Evolutionary conservation across 2,329 filamentous ascomycete species (phyloP).

Genomic region (Cytospora piceae): DNA sequence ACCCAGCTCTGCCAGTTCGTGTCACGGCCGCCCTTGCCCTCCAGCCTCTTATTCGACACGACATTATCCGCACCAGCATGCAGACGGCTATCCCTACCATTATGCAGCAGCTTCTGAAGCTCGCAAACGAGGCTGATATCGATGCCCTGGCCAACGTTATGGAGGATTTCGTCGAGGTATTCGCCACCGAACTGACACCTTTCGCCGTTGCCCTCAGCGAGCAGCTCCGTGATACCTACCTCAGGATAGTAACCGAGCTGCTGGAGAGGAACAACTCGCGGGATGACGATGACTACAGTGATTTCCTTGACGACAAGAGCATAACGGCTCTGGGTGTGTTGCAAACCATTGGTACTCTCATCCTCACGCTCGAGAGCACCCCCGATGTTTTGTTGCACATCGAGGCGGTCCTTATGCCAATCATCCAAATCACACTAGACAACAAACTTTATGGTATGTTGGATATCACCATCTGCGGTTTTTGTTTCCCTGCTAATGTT

Average conservation of each 20-base stretch:
- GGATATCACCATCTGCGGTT: no score
- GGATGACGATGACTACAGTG: slow-evolving; percentile 77
- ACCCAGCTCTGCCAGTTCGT: slow-evolving; percentile 87
- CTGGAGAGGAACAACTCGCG: slow-evolving; percentile 83
- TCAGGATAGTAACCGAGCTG: slow-evolving; percentile 89
- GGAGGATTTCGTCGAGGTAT: slow-evolving; percentile 99
- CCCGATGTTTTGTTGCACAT: slow-evolving; percentile 94
- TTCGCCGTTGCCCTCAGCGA: slow-evolving; percentile 96
- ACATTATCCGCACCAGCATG: slow-evolving; percentile 93
- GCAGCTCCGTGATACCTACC: slow-evolving; percentile 93
- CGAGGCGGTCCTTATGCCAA: slow-evolving; percentile 94
- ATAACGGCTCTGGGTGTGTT: slow-evolving; percentile 95
- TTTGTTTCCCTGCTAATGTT: slow-evolving; percentile 17
- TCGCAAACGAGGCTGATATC: slow-evolving; percentile 97
- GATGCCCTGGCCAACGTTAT: slow-evolving; percentile 97
- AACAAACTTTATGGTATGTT: slow-evolving; percentile 88
- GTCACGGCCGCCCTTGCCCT: slow-evolving; percentile 93
- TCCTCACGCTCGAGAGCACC: slow-evolving; percentile 94
- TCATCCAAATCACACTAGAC: slow-evolving; percentile 93
- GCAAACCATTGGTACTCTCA: slow-evolving; percentile 96
- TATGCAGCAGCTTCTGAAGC: slow-evolving; percentile 96
- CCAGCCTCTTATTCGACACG: slow-evolving; percentile 93
- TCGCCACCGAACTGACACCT: slow-evolving; percentile 93
- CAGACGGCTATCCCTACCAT: slow-evolving; percentile 97
- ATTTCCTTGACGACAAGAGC: slow-evolving; percentile 97